Conservation (phyloP, 2,329 filamentous ascomycete genomes). For the Orbilia oligospora region DNA sequence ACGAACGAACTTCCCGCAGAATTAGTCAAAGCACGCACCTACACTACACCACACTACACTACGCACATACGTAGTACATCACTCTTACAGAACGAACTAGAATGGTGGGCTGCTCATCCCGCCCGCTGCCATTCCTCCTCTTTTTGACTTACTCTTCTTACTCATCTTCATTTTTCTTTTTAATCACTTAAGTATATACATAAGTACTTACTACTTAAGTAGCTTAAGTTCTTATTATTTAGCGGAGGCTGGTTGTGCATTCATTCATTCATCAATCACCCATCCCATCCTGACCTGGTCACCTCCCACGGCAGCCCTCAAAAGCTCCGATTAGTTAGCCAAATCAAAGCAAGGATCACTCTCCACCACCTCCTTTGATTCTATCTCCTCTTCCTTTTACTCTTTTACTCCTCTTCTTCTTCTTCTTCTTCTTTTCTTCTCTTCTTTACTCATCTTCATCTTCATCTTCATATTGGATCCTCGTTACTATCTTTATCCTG, state of each 20-base stretch:
- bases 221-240: too few relatives aligned
- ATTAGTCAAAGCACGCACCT: too few relatives aligned
- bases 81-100: not conserved
- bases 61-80: not conserved
- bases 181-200: too few relatives aligned
- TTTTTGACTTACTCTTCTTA: not conserved
- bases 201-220: too few relatives aligned
- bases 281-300: conserved; percentile 32
- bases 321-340: conserved; percentile 53
- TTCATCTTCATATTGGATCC: conserved; percentile 3
- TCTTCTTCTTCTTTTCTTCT: not conserved
- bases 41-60: too few relatives aligned
- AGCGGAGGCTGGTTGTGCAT: conserved; percentile 14
- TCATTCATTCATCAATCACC: not conserved
- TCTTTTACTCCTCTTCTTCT: conserved; percentile 5
- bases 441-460: conserved; percentile 4
- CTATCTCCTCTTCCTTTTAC: not conserved
- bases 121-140: not conserved
- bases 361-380: conserved; percentile 11
- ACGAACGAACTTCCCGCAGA: conserved; percentile 25
- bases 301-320: conserved; percentile 23
- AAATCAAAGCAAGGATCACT: conserved; percentile 42
- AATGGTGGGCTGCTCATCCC: conserved; percentile 50
- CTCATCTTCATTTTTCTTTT: too few relatives aligned
- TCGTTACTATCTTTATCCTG: not conserved